Conservation (phyloP, 495 filamentous ascomycete species). For the Aspergillus kassunensis region DNA sequence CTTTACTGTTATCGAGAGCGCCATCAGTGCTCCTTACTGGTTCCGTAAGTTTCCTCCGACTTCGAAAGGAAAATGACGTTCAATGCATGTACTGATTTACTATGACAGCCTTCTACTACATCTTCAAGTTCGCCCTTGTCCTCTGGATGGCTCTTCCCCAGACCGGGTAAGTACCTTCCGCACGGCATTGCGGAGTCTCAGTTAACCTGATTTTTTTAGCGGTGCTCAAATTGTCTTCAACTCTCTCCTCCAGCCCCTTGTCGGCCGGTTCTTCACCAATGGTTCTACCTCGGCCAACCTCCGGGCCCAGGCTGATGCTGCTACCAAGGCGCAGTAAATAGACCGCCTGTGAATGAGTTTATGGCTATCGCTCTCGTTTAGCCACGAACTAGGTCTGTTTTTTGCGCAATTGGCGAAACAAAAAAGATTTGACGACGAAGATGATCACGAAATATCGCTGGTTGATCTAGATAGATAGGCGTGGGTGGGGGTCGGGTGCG, state of each 20-base stretch:
- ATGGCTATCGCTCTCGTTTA: constrained; percentile 4
- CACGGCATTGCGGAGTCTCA: neutral
- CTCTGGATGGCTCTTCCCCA: constrained; percentile 96
- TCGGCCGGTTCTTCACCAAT: constrained; percentile 81
- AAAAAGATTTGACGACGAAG: constrained; percentile 7
- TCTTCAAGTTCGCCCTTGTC: constrained; percentile 96
- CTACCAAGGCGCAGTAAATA: constrained; percentile 48
- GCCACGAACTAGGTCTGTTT: constrained; percentile 12
- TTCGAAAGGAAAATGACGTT: neutral
- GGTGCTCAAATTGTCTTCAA: constrained; percentile 96
- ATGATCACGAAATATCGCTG: constrained; percentile 9
- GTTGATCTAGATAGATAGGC: neutral
- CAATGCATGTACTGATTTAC: constrained; percentile 16
- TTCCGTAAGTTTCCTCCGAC: constrained; percentile 62
- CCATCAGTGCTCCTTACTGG: constrained; percentile 95
- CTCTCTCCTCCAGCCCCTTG: constrained; percentile 86
- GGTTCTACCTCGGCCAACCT: constrained; percentile 83
- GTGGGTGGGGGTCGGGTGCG: constrained; percentile 2
- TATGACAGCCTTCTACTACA: constrained; percentile 86
- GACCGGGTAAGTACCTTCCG: constrained; percentile 64
- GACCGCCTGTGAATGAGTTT: constrained; percentile 6
- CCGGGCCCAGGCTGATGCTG: constrained; percentile 81
- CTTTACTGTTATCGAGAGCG: constrained; percentile 89
- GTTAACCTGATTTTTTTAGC: constrained; percentile 45
- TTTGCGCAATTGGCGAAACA: constrained; percentile 9